Percentiles rank a stretch among this genome's conserved stretches.
These are phyloP conservation scores for Ophidiomyces ophidiicola DNA, from an alignment of 2,329 filamentous ascomycete genomes.

Conservation along the genomic window DNA sequence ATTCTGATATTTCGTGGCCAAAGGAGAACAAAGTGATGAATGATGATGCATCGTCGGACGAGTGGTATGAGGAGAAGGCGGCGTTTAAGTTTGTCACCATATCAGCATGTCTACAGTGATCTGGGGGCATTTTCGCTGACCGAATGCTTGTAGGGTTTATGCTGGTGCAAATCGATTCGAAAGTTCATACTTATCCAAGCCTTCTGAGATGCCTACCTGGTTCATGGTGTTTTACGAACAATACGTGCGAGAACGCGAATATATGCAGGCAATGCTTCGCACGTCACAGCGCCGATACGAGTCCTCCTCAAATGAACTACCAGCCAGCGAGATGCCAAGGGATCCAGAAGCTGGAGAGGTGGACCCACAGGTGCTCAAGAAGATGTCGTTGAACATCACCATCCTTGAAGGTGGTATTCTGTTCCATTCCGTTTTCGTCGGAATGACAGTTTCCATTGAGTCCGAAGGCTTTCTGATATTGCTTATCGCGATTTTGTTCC, in stretches of 20 bases:
- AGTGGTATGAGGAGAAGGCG: constrained; percentile 11
- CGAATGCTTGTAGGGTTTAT: constrained; percentile 7
- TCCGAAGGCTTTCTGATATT: constrained; percentile 43
- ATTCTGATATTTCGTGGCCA: constrained; percentile 12
- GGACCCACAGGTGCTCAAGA: constrained; percentile 38
- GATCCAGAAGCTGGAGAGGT: constrained; percentile 26
- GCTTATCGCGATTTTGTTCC: constrained; percentile 56
- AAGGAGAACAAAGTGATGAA: constrained; percentile 13
- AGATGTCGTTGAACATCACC: constrained; percentile 56
- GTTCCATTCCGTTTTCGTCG: constrained; percentile 66
- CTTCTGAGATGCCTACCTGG: constrained; percentile 12
- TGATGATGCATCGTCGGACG: constrained; percentile 3
- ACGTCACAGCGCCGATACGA: constrained; percentile 50
- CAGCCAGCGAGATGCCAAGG: no score
- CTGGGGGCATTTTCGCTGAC: neutral
- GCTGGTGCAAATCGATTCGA: constrained; percentile 9
- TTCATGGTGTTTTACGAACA: constrained; percentile 34
- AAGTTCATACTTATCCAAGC: constrained; percentile 5
- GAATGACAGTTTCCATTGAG: constrained; percentile 59
- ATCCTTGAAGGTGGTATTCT: constrained; percentile 62
- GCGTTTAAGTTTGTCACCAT: constrained; percentile 10
- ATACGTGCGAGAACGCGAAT: constrained; percentile 48
- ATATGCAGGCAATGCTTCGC: constrained; percentile 46
- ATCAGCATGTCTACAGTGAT: neutral
- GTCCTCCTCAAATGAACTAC: no score